A percentile compares a stretch with the other conserved stretches of the same genome.
Conservation (phyloP, 2,329 filamentous ascomycete genomes). For the Aspergillus fumigatus region DNA sequence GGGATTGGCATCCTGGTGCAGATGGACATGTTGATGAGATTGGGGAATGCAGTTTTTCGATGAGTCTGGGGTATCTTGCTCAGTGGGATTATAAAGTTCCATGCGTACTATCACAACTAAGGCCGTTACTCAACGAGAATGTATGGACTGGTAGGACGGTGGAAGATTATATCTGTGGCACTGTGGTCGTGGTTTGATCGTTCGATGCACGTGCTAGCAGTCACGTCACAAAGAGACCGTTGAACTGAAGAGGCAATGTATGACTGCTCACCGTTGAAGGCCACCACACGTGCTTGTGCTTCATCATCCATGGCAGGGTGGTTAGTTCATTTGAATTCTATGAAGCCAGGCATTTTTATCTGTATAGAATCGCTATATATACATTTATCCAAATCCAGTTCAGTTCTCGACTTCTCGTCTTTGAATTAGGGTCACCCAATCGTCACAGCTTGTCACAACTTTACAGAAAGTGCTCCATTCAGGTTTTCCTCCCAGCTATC, state of each 20-base stretch:
- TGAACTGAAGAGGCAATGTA: background rate
- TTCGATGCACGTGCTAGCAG: background rate
- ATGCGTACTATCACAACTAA: background rate
- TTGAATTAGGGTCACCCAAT: background rate
- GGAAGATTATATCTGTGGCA: background rate
- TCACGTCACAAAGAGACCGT: background rate
- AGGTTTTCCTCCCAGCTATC: slow-evolving; percentile 47
- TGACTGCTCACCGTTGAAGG: background rate
- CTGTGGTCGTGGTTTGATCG: background rate
- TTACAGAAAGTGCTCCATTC: slow-evolving; percentile 34
- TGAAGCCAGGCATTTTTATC: background rate
- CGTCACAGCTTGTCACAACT: slow-evolving; percentile 27
- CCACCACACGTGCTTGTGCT: background rate
- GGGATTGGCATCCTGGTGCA: background rate
- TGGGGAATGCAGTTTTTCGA: background rate
- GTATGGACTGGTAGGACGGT: background rate
- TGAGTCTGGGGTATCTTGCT: background rate
- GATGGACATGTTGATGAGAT: background rate
- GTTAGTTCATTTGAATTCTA: background rate
- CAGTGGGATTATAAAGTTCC: too few species aligned
- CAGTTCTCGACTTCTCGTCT: background rate
- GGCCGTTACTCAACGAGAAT: background rate
- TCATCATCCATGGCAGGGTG: background rate
- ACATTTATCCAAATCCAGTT: background rate
- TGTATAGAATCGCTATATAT: background rate